phyloP scores from a whole-genome alignment of 106 monocot genomes.

The Acorus gramineus region DNA sequence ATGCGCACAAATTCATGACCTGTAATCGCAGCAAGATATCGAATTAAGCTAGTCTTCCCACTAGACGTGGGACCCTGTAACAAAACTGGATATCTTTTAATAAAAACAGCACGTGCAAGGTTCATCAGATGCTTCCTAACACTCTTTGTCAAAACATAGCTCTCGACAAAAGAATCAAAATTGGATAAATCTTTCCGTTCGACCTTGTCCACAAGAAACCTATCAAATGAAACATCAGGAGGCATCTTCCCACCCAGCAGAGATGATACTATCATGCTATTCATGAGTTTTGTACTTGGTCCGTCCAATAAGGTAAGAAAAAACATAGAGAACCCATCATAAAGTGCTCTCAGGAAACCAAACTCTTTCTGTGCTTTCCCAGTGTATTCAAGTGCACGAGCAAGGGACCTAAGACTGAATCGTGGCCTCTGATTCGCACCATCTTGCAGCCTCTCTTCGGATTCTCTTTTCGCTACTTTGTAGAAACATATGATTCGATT shows the following conservation, averaged over 20 bases:
- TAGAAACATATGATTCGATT: slow-evolving; percentile 60
- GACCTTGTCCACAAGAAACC: slow-evolving; percentile 28
- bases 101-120: slow-evolving; percentile 83
- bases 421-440: slow-evolving; percentile 94
- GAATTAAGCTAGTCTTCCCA: slow-evolving; percentile 97
- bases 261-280: slow-evolving; percentile 33
- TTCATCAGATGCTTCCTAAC: slow-evolving; percentile 66
- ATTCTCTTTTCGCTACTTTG: slow-evolving; percentile 62
- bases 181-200: slow-evolving; percentile 3
- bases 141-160: slow-evolving; percentile 71
- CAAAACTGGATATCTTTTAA: slow-evolving; percentile 86
- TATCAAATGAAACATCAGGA: slow-evolving; percentile 36
- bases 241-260: slow-evolving; percentile 35
- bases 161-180: slow-evolving; percentile 14
- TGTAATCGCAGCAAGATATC: slow-evolving; percentile 66
- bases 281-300: slow-evolving; percentile 67
- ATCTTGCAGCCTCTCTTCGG: slow-evolving; percentile 81
- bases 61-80: slow-evolving; percentile 99
- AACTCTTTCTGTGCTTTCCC: slow-evolving; percentile 50
- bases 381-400: slow-evolving; percentile 74
- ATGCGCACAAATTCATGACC: slow-evolving; percentile 92
- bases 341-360: slow-evolving; percentile 59
- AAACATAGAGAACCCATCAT: slow-evolving; percentile 97
- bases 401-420: slow-evolving; percentile 90
- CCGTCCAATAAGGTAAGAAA: slow-evolving; percentile 79